Evolutionary conservation across 1,139 yeast genomes (phyloP), one percentile per base, ranked within the genome.

Genomic region (Zygosaccharomyces sapae): DNA sequence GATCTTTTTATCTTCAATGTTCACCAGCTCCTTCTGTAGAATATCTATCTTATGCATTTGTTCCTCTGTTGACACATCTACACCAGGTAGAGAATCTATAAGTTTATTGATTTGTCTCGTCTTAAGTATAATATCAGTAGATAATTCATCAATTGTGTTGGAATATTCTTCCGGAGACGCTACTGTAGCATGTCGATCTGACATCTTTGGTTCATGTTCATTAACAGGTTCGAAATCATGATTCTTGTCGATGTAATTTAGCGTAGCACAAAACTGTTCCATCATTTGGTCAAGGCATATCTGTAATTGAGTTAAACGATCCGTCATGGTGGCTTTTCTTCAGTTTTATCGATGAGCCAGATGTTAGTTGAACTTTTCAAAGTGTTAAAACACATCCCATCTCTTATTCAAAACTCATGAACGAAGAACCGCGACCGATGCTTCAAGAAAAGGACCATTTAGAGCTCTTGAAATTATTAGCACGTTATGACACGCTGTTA

Each of bases 61-160:
- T 45, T 79, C 82, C 38, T 75, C 77, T 27, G 87, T 87, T 2
- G 90, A 80, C 0, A 86, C 89, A 10, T 95, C 96, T 2, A 89
- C 86, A 3, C 97, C 97, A 0, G 98, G 98, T 41, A 92, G 70
- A 2, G 95, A 81, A 62, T 87, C 95, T 29, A 92, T 89, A 35
- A 92, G 76, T 67, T 86, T 81, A 43, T 87, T 79, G 13, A 90
- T 86, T 63, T 92, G 97, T 55, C 95, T 76, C 3, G 95, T 80
- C 61, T 90, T 89, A 50, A 88, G 70, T 22, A 90, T 86, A 16
- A 92, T 77, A 62, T 92, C 97, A 0, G 86, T 80, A 1, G 96
- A 80, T 18, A 92, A 73, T 58, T 85, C 94, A 56, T 81, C 81
- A 37, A 84, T 70, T 8, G 86, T 81, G 41, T 75, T 76, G 13